These are phyloP conservation scores for Penicillium paradoxum DNA, from an alignment of 495 filamentous ascomycete genomes.

Conservation along the genomic window DNA sequence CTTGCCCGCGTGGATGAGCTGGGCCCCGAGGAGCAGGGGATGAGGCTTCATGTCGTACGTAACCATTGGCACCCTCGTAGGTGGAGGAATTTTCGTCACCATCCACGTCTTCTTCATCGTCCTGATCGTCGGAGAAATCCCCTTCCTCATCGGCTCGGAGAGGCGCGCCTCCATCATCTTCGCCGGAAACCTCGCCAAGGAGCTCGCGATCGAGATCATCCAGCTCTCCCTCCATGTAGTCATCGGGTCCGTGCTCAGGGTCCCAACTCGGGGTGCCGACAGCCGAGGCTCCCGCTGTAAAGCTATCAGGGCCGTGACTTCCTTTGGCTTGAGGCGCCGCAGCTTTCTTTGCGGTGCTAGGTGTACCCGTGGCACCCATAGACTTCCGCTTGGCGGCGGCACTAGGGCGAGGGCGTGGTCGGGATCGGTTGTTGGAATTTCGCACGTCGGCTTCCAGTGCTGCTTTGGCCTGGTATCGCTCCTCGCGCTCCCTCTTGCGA, in stretches of 20 bases:
- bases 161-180: slow-evolving; percentile 23
- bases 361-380: slow-evolving; percentile 22
- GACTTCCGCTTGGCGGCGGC: slow-evolving; percentile 37
- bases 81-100: slow-evolving; percentile 41
- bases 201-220: slow-evolving; percentile 51
- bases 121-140: slow-evolving; percentile 25
- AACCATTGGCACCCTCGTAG: slow-evolving; percentile 38
- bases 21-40: slow-evolving; percentile 19
- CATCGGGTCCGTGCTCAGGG: slow-evolving; percentile 20
- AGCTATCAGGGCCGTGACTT: slow-evolving; percentile 24
- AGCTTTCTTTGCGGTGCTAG: slow-evolving; percentile 23
- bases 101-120: slow-evolving; percentile 32
- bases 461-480: slow-evolving; percentile 33
- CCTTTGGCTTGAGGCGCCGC: slow-evolving; percentile 29
- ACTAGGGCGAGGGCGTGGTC: slow-evolving; percentile 17
- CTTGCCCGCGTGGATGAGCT: slow-evolving; percentile 19
- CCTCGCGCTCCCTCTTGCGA: slow-evolving; percentile 41
- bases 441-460: slow-evolving; percentile 24
- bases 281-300: slow-evolving; percentile 10
- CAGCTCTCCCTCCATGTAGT: slow-evolving; percentile 40
- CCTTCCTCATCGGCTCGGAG: slow-evolving; percentile 22
- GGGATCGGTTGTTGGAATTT: slow-evolving; percentile 18
- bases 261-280: slow-evolving; percentile 23
- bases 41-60: slow-evolving; percentile 38
- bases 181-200: slow-evolving; percentile 45